phyloP scores from a whole-genome alignment of 768 basidiomycete genomes.

The Kwoniella dejecticola region DNA sequence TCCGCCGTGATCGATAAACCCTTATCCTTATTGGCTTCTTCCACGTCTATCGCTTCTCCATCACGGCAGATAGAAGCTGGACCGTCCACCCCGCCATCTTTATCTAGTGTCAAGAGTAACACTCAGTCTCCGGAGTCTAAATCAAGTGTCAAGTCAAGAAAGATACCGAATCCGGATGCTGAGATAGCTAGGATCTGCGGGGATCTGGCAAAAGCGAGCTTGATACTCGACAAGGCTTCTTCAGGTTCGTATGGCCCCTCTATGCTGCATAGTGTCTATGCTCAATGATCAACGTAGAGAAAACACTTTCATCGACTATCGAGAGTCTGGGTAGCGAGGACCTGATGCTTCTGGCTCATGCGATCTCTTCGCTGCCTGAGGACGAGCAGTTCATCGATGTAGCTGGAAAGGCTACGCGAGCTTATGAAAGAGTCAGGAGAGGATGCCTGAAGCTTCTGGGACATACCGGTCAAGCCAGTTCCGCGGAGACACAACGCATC shows the following conservation, averaged over 20 bases:
- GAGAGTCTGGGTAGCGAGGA: not conserved
- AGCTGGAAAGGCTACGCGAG: constrained; percentile 33
- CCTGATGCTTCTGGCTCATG: constrained; percentile 4
- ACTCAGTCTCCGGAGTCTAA: not conserved
- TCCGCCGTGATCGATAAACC: constrained; percentile 34
- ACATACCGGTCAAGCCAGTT: not conserved
- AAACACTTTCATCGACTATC: not conserved
- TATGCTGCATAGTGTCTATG: too few relatives aligned
- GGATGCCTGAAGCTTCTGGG: constrained; percentile 19
- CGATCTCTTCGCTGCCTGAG: constrained; percentile 13
- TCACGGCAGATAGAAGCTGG: not conserved
- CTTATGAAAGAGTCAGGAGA: constrained; percentile 34
- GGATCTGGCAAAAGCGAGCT: constrained; percentile 25
- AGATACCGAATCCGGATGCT: constrained; percentile 25
- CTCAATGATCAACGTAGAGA: too few relatives aligned
- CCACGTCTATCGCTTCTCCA: constrained; percentile 1
- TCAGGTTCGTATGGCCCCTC: constrained; percentile 4
- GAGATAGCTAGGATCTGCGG: constrained; percentile 25
- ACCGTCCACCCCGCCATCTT: constrained; percentile 13
- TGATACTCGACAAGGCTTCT: constrained; percentile 20
- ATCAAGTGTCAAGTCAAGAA: not conserved
- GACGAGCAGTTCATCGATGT: constrained; percentile 5
- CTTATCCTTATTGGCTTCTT: constrained; percentile 21
- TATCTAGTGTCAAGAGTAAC: not conserved
- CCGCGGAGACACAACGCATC: not conserved